phyloP scores from a whole-genome alignment of 1,284 basidiomycete genomes.

The Leccinum fallax region DNA sequence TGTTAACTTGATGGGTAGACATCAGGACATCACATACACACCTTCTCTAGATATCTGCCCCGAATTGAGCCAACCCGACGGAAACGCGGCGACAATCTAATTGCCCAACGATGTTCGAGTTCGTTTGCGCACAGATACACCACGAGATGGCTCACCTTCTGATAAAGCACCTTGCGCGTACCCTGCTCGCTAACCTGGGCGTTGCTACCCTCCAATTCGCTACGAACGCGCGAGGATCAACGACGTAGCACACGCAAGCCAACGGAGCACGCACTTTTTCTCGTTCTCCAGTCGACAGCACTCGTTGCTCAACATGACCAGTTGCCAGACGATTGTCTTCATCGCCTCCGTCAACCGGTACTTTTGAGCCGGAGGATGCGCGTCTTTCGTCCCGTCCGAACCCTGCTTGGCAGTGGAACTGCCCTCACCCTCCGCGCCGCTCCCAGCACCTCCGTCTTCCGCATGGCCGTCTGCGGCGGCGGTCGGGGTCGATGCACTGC shows the following conservation, averaged over 20 bases:
- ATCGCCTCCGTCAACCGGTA: constrained; percentile 75
- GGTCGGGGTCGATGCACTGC: constrained; percentile 31
- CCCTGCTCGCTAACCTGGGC: constrained; percentile 79
- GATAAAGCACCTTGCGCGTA: constrained; percentile 72
- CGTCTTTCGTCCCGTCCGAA: constrained; percentile 39
- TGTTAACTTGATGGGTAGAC: neutral
- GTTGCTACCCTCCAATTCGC: constrained; percentile 64
- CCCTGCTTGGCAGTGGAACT: constrained; percentile 28
- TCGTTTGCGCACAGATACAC: neutral
- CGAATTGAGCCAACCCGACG: constrained; percentile 45
- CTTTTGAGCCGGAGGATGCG: constrained; percentile 68
- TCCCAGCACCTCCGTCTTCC: constrained; percentile 36
- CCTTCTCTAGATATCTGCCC: constrained; percentile 62
- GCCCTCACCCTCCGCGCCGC: constrained; percentile 36
- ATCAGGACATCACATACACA: constrained; percentile 22
- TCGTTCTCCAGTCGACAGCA: constrained; percentile 79
- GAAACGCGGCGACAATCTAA: constrained; percentile 72
- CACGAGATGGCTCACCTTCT: constrained; percentile 52
- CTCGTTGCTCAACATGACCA: constrained; percentile 80
- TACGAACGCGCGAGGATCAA: constrained; percentile 29
- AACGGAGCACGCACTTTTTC: constrained; percentile 64
- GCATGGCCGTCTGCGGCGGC: constrained; percentile 42
- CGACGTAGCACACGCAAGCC: neutral
- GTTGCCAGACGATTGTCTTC: constrained; percentile 76
- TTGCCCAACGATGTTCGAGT: neutral